phyloP scores from a whole-genome alignment of 1,284 basidiomycete species.

The Fistulinella cinereoalba region DNA sequence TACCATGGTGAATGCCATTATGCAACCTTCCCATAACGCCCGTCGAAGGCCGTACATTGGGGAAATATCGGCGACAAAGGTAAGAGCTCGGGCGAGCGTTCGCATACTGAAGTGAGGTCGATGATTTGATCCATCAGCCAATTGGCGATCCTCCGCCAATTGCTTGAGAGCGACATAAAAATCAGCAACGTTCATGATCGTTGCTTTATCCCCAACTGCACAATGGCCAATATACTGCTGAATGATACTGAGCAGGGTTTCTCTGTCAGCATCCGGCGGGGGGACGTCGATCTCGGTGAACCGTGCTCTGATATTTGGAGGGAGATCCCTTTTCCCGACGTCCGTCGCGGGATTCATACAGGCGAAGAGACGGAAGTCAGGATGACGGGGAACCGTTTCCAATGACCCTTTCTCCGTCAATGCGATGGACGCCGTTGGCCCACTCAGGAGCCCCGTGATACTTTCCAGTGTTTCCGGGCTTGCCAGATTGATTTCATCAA shows the following conservation, averaged over 20 bases:
- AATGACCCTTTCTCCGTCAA: slow-evolving; percentile 93
- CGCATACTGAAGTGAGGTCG: slow-evolving; percentile 98
- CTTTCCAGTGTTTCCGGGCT: slow-evolving; percentile 95
- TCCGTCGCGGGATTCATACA: slow-evolving; percentile 99
- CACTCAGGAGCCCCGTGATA: slow-evolving; percentile 82
- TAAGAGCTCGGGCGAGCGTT: slow-evolving; percentile 88
- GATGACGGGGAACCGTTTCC: slow-evolving; percentile 87
- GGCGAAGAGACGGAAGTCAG: slow-evolving; percentile 94
- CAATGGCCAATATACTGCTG: slow-evolving; percentile 87
- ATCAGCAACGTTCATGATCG: slow-evolving; percentile 89
- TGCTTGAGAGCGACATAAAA: slow-evolving; percentile 85
- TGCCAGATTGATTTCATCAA: slow-evolving; percentile 97
- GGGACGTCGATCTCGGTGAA: slow-evolving; percentile 97
- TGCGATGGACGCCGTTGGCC: slow-evolving; percentile 86
- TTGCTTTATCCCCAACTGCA: slow-evolving; percentile 83
- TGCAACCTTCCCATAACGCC: slow-evolving; percentile 91
- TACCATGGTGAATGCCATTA: slow-evolving; percentile 98
- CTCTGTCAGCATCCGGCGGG: slow-evolving; percentile 88
- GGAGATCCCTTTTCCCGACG: slow-evolving; percentile 96
- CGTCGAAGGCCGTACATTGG: slow-evolving; percentile 79
- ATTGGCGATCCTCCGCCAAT: slow-evolving; percentile 75
- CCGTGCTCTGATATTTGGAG: slow-evolving; percentile 83
- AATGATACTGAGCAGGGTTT: slow-evolving; percentile 88
- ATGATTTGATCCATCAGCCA: slow-evolving; percentile 94
- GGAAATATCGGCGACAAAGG: slow-evolving; percentile 85